A percentile compares a stretch with the other conserved stretches of the same genome.
These are phyloP conservation scores for Ascochyta viciae-villosae DNA, from an alignment of 2,329 filamentous ascomycete species.

Conservation along the genomic window DNA sequence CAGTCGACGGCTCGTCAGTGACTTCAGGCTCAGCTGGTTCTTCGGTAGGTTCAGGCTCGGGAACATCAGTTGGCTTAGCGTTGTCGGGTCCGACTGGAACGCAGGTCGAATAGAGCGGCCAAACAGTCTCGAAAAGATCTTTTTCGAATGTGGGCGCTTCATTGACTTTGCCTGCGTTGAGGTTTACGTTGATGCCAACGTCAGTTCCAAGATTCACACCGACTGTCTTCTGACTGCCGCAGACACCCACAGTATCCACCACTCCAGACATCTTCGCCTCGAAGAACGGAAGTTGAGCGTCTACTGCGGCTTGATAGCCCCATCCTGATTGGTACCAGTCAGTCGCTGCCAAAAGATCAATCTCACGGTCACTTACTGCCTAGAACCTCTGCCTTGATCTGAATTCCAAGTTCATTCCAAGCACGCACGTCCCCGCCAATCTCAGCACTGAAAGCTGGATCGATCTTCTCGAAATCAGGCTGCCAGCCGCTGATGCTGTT, in stretches of 20 bases:
- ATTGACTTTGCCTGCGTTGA: slow-evolving; percentile 30
- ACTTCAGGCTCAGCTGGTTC: slow-evolving; percentile 11
- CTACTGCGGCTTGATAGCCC: slow-evolving; percentile 32
- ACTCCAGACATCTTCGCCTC: slow-evolving; percentile 24
- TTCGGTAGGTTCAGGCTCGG: slow-evolving; percentile 13
- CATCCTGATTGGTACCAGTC: slow-evolving; percentile 18
- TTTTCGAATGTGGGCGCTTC: slow-evolving; percentile 24
- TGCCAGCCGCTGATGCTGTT: slow-evolving; percentile 29
- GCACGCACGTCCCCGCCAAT: slow-evolving; percentile 24
- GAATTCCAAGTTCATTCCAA: slow-evolving; percentile 31
- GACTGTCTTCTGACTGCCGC: slow-evolving; percentile 24
- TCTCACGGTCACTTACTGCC: slow-evolving; percentile 17
- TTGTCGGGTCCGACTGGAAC: slow-evolving; percentile 26
- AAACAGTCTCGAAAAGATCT: slow-evolving; percentile 27
- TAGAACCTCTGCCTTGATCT: slow-evolving; percentile 30
- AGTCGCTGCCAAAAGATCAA: too few species aligned
- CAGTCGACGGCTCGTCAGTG: slow-evolving; percentile 8
- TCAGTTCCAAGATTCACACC: slow-evolving; percentile 23
- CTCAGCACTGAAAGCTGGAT: slow-evolving; percentile 27
- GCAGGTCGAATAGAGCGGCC: slow-evolving; percentile 31
- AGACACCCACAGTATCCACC: slow-evolving; percentile 23
- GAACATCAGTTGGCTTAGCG: slow-evolving; percentile 17
- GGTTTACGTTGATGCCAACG: slow-evolving; percentile 33
- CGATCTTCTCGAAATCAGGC: slow-evolving; percentile 28
- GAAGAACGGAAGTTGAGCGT: slow-evolving; percentile 30